Evolutionary conservation across 2,329 filamentous ascomycete species (phyloP).

Genomic region (Dryadomyces quercivorus): DNA sequence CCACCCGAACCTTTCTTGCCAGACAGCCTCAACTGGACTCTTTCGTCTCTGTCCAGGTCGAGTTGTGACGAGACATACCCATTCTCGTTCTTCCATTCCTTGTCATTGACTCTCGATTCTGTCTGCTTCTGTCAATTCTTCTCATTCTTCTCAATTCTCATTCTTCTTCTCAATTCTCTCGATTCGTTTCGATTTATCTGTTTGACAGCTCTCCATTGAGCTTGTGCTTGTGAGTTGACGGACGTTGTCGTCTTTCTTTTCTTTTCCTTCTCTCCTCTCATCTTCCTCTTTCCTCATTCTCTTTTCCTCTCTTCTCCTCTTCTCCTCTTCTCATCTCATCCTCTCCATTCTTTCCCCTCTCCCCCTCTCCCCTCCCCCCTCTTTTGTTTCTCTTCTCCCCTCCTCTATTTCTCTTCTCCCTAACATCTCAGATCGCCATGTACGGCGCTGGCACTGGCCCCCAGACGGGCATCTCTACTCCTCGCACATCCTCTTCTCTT

Average conservation of each 20-base stretch:
- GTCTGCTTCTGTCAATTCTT: no score
- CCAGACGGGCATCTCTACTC: slow-evolving; percentile 94
- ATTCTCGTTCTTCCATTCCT: no score
- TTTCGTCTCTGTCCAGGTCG: neutral
- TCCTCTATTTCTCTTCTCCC: neutral
- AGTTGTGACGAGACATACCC: neutral
- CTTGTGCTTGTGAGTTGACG: no score
- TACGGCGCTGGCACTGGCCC: slow-evolving; percentile 74
- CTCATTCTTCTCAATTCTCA: no score
- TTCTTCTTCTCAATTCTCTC: no score
- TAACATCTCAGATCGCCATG: slow-evolving; percentile 39
- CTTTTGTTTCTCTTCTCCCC: neutral
- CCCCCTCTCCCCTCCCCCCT: neutral
- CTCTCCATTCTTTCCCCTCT: neutral
- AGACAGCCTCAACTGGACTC: neutral
- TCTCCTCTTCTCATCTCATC: neutral
- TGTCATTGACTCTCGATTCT: no score
- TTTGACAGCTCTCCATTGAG: no score
- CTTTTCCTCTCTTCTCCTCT: neutral
- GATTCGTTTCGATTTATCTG: no score
- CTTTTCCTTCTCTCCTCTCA: no score
- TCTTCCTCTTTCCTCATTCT: neutral
- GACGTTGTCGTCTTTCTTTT: no score
- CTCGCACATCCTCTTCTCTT: slow-evolving; percentile 83
- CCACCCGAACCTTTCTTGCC: slow-evolving; percentile 3